Evolutionary conservation across 2,329 filamentous ascomycete species (phyloP).

Genomic region (Gnomoniopsis sp.): DNA sequence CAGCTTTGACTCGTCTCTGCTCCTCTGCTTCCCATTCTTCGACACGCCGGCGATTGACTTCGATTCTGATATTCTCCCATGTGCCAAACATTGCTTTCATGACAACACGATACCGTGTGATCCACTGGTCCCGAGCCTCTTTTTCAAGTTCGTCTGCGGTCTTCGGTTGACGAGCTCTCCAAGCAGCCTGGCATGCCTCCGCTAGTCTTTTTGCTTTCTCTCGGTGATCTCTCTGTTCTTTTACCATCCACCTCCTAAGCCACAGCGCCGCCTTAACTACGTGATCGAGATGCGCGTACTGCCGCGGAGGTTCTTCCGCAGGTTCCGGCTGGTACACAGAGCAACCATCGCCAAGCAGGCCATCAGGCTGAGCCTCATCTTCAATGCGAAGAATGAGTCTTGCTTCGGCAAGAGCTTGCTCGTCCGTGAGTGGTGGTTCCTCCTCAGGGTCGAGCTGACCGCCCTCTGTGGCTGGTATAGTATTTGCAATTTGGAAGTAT

Average conservation of each 20-base stretch:
- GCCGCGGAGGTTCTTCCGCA: conserved; percentile 67
- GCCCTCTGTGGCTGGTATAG: conserved; percentile 55
- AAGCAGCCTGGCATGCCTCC: conserved; percentile 72
- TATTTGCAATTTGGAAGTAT: conserved; percentile 49
- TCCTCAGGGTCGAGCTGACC: conserved; percentile 55
- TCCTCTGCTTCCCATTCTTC: conserved; percentile 64
- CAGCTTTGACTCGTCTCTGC: conserved; percentile 62
- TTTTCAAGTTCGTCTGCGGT: conserved; percentile 76
- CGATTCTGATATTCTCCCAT: conserved; percentile 61
- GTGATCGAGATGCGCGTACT: conserved; percentile 87
- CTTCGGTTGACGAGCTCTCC: conserved; percentile 70
- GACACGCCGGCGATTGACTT: conserved; percentile 58
- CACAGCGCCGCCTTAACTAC: conserved; percentile 74
- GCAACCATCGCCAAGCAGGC: conserved; percentile 68
- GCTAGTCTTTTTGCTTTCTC: conserved; percentile 76
- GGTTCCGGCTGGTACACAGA: conserved; percentile 71
- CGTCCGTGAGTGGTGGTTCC: conserved; percentile 54
- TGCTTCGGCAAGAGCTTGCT: conserved; percentile 66
- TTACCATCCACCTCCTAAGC: conserved; percentile 75
- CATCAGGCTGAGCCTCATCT: conserved; percentile 70
- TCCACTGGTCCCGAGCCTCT: conserved; percentile 68
- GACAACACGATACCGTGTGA: conserved; percentile 68
- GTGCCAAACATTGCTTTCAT: conserved; percentile 53
- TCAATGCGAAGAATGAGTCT: conserved; percentile 66
- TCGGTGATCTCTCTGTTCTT: conserved; percentile 75